Percentiles rank a stretch among this genome's conserved stretches.
Evolutionary conservation across 1,284 basidiomycete species (phyloP).

Genomic region (Heliocybe sulcata): DNA sequence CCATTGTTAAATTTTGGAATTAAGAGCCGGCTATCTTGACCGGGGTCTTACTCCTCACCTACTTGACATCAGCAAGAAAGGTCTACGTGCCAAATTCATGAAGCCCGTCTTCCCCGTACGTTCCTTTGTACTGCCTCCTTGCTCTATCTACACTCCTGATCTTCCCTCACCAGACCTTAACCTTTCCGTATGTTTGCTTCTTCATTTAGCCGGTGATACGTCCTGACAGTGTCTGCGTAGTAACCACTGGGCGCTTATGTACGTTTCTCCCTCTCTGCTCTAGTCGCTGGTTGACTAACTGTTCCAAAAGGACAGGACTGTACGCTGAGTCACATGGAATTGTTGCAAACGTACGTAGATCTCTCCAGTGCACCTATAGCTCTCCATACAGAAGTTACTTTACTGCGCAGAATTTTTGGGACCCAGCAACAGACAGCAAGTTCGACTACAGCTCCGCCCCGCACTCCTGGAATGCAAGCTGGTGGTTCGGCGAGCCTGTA

Average conservation of each 20-base stretch:
- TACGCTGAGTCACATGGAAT: conserved; percentile 88
- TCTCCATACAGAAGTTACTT: too few relatives aligned
- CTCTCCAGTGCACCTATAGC: too few relatives aligned
- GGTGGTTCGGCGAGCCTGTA: conserved; percentile 89
- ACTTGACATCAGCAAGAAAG: conserved; percentile 69
- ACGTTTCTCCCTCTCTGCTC: conserved; percentile 11
- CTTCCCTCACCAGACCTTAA: conserved; percentile 53
- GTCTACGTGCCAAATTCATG: conserved; percentile 81
- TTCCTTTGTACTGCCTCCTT: conserved; percentile 5
- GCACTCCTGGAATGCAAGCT: conserved; percentile 57
- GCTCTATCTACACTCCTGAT: conserved; percentile 4
- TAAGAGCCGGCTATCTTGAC: conserved; percentile 78
- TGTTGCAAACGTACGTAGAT: conserved; percentile 66
- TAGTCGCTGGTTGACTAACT: neutral
- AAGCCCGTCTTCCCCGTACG: conserved; percentile 80
- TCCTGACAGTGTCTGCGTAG: conserved; percentile 25
- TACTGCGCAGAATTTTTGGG: conserved; percentile 88
- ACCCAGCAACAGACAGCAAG: conserved; percentile 50
- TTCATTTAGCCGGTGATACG: neutral
- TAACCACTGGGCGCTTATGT: conserved; percentile 86
- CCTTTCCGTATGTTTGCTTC: conserved; percentile 67
- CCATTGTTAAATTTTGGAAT: neutral
- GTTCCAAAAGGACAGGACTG: conserved; percentile 67
- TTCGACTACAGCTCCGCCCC: conserved; percentile 67
- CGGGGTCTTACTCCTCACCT: conserved; percentile 77